Conservation (phyloP, 2,329 filamentous ascomycete species). For the Blastomyces percursus region DNA sequence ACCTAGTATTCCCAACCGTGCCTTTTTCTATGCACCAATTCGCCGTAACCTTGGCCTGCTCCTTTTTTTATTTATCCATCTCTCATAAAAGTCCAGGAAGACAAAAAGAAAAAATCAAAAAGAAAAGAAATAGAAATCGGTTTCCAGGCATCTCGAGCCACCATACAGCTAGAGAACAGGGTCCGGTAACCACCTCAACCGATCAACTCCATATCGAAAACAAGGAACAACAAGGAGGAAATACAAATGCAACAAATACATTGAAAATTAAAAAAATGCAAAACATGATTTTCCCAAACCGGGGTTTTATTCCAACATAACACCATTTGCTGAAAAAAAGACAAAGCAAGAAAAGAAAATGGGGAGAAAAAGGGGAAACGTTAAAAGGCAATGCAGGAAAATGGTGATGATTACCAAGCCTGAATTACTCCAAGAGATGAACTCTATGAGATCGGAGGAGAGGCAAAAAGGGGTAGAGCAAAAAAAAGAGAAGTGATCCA, state of each 20-base stretch:
- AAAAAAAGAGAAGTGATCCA: background rate
- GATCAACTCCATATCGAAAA: background rate
- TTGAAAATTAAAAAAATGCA: background rate
- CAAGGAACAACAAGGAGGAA: background rate
- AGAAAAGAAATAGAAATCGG: background rate
- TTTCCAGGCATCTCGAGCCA: background rate
- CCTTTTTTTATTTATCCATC: background rate
- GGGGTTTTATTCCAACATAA: background rate
- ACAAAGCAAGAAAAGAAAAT: background rate
- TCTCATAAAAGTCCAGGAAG: background rate
- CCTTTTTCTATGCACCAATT: background rate
- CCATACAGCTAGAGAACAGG: background rate
- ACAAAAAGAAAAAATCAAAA: background rate
- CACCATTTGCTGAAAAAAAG: background rate
- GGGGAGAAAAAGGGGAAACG: background rate
- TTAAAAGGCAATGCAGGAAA: constrained; percentile 1
- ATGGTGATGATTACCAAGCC: background rate
- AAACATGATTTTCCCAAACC: background rate
- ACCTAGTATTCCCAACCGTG: background rate
- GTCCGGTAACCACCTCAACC: background rate
- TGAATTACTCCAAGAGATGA: background rate
- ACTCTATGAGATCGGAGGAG: background rate
- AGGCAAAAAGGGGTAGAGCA: too few relatives aligned
- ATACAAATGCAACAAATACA: background rate
- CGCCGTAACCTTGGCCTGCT: background rate